phyloP scores from a whole-genome alignment of 257 asterid genomes.

The Anisodus tanguticus region DNA sequence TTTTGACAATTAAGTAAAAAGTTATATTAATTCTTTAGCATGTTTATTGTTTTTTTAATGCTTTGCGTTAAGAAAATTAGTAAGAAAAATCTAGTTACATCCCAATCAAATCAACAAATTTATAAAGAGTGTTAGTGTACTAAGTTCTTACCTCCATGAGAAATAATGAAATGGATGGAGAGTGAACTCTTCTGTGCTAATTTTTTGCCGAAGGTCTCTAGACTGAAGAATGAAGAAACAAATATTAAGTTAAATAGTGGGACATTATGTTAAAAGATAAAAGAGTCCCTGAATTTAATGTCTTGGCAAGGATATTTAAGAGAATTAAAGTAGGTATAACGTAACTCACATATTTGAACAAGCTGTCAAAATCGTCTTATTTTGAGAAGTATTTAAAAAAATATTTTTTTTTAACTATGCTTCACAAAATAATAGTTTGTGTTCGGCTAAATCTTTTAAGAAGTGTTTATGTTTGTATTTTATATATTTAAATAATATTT shows the following conservation, averaged over 20 bases:
- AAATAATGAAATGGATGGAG: background rate
- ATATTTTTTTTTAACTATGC: no score
- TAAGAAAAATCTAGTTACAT: background rate
- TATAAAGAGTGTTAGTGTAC: background rate
- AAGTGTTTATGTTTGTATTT: no score
- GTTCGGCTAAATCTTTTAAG: no score
- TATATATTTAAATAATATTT: no score
- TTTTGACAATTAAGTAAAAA: no score
- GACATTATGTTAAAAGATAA: background rate
- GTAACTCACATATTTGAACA: no score
- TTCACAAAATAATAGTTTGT: no score
- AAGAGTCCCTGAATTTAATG: background rate
- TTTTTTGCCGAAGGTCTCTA: background rate
- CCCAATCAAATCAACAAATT: background rate
- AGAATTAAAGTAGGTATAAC: no score
- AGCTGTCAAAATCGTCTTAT: no score
- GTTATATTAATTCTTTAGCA: no score
- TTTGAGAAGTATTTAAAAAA: no score
- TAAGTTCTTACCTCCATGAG: background rate
- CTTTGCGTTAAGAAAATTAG: background rate
- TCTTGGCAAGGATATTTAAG: background rate
- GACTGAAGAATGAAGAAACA: background rate
- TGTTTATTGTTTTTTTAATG: background rate
- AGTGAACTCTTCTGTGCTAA: background rate
- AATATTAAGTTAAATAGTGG: background rate